Base-by-base conservation (phyloP, 1,284 basidiomycete species). In the Sporisorium exsertum region DNA sequence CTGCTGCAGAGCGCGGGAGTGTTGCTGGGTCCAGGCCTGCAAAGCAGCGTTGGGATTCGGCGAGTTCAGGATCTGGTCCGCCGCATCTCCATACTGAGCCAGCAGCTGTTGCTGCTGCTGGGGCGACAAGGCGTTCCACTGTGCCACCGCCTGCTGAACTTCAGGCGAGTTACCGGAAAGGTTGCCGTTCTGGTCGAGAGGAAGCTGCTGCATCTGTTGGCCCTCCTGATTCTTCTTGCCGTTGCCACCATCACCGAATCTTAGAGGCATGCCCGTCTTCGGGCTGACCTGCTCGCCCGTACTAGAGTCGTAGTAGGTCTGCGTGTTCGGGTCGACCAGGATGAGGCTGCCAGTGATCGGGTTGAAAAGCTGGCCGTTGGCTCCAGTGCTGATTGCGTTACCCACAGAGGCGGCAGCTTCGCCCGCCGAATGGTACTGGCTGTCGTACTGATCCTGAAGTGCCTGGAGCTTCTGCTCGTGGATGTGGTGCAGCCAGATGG, bases 361-460 rank as follows among this genome's bases (percentile, higher is more conserved):
- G 46, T 76, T 76, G 61, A 76, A 67, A 1, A 76, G 62, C 52
- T 71, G 68, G 0, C 73, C 73, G 33, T 61, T 64, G 24, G 58
- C 54, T 5, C 73, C 73, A 8, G 68, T 71, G 29, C 15, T 33
- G 51, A 76, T 71, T n/a, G 68, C 64, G 16, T 71, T 76, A 16
- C 73, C 73, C 4, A 67, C 58, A 2, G 60, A 49, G 20, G 57
- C 40, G 15, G 73, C 73, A 0, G 73, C 73, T 2, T 71, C 68
- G 20, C 68, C 64, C 1, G 68, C 53, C 1, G 60, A 60, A 46
- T 68, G 68, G 24, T 33, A 67, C 16, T 64, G 35, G 37, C 61
- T 62, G 56, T 62, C 61, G 22, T 24, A 71, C 15, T 58, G 32
- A 2, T 54, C 43, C 18, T 51, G n/a, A 1, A 42, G 22, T 3